These are phyloP conservation scores for Arthrinium puccinioides DNA, from an alignment of 2,329 filamentous ascomycete species.

Conservation along the genomic window DNA sequence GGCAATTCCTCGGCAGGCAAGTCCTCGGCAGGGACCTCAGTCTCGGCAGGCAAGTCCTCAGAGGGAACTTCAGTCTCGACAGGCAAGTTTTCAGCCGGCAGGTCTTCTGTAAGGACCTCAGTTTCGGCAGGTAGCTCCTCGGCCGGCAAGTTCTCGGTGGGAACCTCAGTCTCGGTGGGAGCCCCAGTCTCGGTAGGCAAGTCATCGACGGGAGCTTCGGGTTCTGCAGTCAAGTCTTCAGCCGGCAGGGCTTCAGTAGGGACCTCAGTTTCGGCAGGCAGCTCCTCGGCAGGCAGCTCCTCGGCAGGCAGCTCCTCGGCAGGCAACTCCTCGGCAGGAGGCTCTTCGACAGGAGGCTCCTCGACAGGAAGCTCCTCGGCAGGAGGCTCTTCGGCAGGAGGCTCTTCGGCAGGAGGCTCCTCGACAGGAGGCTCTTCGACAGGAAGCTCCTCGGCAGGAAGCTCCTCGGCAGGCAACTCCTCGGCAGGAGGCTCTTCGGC, in stretches of 20 bases:
- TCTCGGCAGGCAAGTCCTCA: neutral
- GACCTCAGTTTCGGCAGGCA: slow-evolving; percentile 1
- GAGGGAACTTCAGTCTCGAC: slow-evolving; percentile 1
- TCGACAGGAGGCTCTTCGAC: slow-evolving; percentile 2
- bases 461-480: slow-evolving; percentile 1
- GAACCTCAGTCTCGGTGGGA: neutral
- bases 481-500: neutral
- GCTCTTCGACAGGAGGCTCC: neutral
- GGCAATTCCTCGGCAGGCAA: neutral
- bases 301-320: neutral
- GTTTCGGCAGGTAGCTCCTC: slow-evolving; percentile 2
- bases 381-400: neutral
- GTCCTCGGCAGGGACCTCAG: neutral
- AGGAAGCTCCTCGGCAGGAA: slow-evolving; percentile 3
- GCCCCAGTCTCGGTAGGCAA: slow-evolving; percentile 4
- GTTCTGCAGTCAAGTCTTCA: slow-evolving; percentile 2
- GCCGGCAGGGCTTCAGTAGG: too few species aligned
- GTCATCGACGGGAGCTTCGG: slow-evolving; percentile 4
- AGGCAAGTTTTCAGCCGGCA: slow-evolving; percentile 4
- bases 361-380: neutral
- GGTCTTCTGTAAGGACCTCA: slow-evolving; percentile 2
- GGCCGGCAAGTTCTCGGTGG: neutral
- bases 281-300: slow-evolving; percentile 1
- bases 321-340: slow-evolving; percentile 7
- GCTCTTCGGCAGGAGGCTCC: neutral